Percentiles rank a stretch among this genome's conserved stretches.
These are phyloP conservation scores for Trypanosoma mega DNA, from an alignment of 208 protist species.

Conservation along the genomic window DNA sequence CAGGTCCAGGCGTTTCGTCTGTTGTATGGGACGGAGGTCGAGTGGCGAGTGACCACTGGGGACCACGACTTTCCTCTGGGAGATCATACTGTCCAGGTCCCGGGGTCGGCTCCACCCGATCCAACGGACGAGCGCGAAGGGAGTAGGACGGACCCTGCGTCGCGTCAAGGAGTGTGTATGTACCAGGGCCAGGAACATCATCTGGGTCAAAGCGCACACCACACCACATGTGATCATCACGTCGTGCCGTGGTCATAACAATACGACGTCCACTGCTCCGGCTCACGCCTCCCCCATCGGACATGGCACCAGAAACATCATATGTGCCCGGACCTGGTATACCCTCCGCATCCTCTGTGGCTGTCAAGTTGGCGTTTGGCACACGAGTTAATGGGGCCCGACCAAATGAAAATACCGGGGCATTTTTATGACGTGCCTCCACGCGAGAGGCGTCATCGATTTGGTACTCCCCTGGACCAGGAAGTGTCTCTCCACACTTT, in stretches of 20 bases:
- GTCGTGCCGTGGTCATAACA: slow-evolving; percentile 16
- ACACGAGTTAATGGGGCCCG: slow-evolving; percentile 7
- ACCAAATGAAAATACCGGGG: slow-evolving; percentile 27
- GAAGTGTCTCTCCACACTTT: neutral
- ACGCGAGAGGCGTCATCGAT: neutral
- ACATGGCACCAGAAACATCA: slow-evolving; percentile 19
- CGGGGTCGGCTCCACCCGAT: slow-evolving; percentile 1
- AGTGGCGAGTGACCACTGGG: slow-evolving; percentile 28
- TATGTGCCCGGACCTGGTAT: slow-evolving; percentile 21
- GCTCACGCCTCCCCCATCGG: too few relatives aligned
- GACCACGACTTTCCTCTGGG: slow-evolving; percentile 16
- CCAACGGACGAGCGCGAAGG: slow-evolving; percentile 17
- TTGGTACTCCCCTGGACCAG: slow-evolving; percentile 25
- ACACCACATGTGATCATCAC: slow-evolving; percentile 17
- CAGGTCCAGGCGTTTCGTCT: slow-evolving; percentile 20
- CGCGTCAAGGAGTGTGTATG: slow-evolving; percentile 15
- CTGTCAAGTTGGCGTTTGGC: neutral
- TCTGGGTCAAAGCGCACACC: slow-evolving; percentile 23
- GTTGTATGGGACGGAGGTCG: neutral
- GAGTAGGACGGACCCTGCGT: slow-evolving; percentile 25
- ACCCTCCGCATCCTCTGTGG: slow-evolving; percentile 9
- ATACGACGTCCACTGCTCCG: slow-evolving; percentile 14
- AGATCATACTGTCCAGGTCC: slow-evolving; percentile 38
- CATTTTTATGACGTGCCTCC: slow-evolving; percentile 26
- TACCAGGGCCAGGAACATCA: slow-evolving; percentile 27